Percentiles rank a stretch among this genome's conserved stretches.
phyloP scores from a whole-genome alignment of 129 eudicot species.

The Kitagawia praeruptora region DNA sequence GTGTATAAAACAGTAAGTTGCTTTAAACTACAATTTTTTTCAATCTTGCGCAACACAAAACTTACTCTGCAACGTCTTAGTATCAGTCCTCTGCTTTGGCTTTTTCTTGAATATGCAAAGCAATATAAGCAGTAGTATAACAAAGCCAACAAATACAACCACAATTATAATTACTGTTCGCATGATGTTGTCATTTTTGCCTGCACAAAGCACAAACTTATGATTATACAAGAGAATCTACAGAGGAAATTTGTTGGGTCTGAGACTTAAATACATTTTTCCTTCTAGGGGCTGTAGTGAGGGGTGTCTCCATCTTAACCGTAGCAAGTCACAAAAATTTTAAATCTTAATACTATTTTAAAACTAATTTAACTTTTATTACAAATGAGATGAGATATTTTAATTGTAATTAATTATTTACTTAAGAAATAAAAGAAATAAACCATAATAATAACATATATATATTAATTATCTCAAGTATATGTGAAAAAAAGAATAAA shows the following conservation, averaged over 20 bases:
- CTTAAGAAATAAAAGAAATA: no score
- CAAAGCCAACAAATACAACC: neutral
- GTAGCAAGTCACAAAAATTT: no score
- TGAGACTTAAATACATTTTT: no score
- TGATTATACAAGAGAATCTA: neutral
- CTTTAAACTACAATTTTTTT: neutral
- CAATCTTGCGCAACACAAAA: neutral
- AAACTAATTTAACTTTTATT: no score
- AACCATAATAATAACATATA: no score
- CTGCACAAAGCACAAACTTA: neutral
- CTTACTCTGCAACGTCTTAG: neutral
- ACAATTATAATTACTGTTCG: neutral
- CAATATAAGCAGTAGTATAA: neutral
- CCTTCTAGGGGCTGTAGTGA: no score
- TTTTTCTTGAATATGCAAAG: neutral
- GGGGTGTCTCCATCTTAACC: no score
- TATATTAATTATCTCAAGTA: no score
- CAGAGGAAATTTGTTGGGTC: neutral
- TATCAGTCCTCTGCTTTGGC: constrained; percentile 2
- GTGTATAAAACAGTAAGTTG: neutral
- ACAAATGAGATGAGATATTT: no score
- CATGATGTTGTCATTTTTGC: neutral
- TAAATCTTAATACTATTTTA: no score
- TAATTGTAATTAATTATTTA: no score
- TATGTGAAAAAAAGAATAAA: no score